A percentile compares a stretch with the other conserved stretches of the same genome.
These are phyloP conservation scores for Stropharia rugosoannulata DNA, from an alignment of 768 basidiomycete genomes.

Conservation along the genomic window DNA sequence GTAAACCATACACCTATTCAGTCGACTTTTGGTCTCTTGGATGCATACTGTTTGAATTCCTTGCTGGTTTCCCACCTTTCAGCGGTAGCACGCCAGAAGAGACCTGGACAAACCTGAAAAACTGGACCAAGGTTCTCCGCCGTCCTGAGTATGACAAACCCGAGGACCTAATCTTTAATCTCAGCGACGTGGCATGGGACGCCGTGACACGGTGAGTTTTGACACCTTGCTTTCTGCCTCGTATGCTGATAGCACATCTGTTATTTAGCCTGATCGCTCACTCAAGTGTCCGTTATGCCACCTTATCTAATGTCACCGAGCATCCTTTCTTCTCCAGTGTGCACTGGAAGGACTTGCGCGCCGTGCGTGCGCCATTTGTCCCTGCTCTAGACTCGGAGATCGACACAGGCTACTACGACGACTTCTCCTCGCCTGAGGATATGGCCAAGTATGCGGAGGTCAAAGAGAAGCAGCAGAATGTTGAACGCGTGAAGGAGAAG, in stretches of 20 bases:
- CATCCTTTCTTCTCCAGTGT: conserved; percentile 84
- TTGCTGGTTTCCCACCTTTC: conserved; percentile 97
- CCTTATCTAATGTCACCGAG: conserved; percentile 65
- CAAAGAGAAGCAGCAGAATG: conserved; percentile 93
- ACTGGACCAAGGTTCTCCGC: conserved; percentile 92
- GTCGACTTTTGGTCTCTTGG: conserved; percentile 99
- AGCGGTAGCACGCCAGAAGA: conserved; percentile 94
- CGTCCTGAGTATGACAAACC: conserved; percentile 94
- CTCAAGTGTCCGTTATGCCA: conserved; percentile 74
- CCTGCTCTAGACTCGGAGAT: conserved; percentile 92
- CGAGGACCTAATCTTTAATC: conserved; percentile 95
- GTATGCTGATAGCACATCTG: conserved; percentile 3
- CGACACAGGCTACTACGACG: conserved; percentile 95
- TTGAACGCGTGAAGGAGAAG: conserved; percentile 89
- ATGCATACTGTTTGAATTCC: conserved; percentile 96
- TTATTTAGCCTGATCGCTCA: conserved; percentile 69
- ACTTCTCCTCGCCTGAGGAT: conserved; percentile 84
- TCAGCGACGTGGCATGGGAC: conserved; percentile 92
- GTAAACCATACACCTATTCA: conserved; percentile 92
- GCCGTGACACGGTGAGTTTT: conserved; percentile 74
- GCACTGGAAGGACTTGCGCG: conserved; percentile 79
- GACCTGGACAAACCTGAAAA: conserved; percentile 98
- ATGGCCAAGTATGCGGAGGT: conserved; percentile 99
- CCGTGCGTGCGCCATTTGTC: conserved; percentile 83
- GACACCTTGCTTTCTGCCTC: neutral